phyloP scores from a whole-genome alignment of 2,329 filamentous ascomycete genomes.

The Aciculosporium take region DNA sequence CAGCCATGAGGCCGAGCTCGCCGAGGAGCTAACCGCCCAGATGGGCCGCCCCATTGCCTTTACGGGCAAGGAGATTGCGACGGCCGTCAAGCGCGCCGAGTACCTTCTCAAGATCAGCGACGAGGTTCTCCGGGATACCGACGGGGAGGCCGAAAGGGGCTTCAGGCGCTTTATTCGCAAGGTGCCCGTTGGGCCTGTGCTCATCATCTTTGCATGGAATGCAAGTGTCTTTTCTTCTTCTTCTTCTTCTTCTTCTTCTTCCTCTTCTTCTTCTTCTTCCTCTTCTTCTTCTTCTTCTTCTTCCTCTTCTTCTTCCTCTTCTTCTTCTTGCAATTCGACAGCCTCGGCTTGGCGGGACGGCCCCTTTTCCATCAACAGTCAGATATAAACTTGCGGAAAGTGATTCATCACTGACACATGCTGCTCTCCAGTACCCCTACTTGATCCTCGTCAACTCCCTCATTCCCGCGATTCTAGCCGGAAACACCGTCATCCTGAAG shows the following conservation, averaged over 20 bases:
- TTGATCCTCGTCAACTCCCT: constrained; percentile 86
- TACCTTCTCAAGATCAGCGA: constrained; percentile 76
- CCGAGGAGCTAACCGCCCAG: constrained; percentile 75
- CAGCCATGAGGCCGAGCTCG: constrained; percentile 64
- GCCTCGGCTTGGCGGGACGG: too few relatives aligned
- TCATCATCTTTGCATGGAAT: constrained; percentile 94
- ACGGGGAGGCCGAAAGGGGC: constrained; percentile 70
- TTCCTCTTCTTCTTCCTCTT: neutral
- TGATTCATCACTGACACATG: constrained; percentile 3
- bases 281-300: neutral
- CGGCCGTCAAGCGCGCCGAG: constrained; percentile 71
- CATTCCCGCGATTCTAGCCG: constrained; percentile 77
- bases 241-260: neutral
- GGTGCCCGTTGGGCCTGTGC: constrained; percentile 71
- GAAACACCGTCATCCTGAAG: constrained; percentile 86
- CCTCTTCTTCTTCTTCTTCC: neutral
- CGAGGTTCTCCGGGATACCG: constrained; percentile 63
- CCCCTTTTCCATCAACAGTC: too few relatives aligned
- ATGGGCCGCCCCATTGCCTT: constrained; percentile 92
- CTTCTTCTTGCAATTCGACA: too few relatives aligned
- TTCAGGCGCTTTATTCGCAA: constrained; percentile 87
- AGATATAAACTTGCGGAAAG: too few relatives aligned
- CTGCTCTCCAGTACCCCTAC: constrained; percentile 63
- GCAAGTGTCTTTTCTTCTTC: constrained; percentile 35
- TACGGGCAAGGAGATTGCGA: constrained; percentile 68